Evolutionary conservation across 1,139 yeast species (phyloP).

Genomic region (Pichia kudriavzevii): DNA sequence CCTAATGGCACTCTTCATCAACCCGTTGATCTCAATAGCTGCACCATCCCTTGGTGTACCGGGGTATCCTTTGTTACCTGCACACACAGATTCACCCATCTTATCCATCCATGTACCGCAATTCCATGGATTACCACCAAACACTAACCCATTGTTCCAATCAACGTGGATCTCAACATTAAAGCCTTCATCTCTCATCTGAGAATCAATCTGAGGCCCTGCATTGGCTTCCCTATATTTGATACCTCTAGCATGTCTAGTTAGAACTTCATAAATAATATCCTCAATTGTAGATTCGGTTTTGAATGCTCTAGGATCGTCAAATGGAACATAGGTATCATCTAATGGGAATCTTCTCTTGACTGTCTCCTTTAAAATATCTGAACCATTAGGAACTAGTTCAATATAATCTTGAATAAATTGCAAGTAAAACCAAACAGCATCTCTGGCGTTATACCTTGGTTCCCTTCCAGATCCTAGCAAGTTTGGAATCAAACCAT

Average conservation of each 20-base stretch:
- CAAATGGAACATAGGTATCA: conserved; percentile 65
- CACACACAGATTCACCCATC: conserved; percentile 89
- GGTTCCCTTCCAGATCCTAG: conserved; percentile 92
- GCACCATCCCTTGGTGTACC: conserved; percentile 99
- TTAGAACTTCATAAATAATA: conserved; percentile 69
- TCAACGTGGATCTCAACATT: conserved; percentile 75
- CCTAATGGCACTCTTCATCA: conserved; percentile 74
- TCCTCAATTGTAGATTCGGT: conserved; percentile 66
- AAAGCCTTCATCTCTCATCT: conserved; percentile 90
- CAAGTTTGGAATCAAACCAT: conserved; percentile 89
- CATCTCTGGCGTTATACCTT: conserved; percentile 92
- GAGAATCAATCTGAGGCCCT: conserved; percentile 78
- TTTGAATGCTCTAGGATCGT: conserved; percentile 70
- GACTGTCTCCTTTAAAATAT: conserved; percentile 63
- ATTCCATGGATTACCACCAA: conserved; percentile 87
- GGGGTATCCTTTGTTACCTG: conserved; percentile 82
- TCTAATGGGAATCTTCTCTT: conserved; percentile 73
- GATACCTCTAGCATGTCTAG: conserved; percentile 84
- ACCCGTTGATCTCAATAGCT: conserved; percentile 85
- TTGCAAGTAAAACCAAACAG: conserved; percentile 91
- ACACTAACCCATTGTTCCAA: conserved; percentile 81
- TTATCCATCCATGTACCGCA: conserved; percentile 99
- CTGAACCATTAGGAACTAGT: conserved; percentile 61
- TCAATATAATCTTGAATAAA: conserved; percentile 74
- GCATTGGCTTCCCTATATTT: conserved; percentile 93